Conservation (phyloP, 2,329 filamentous ascomycete species). For the Stagonosporopsis vannaccii region DNA sequence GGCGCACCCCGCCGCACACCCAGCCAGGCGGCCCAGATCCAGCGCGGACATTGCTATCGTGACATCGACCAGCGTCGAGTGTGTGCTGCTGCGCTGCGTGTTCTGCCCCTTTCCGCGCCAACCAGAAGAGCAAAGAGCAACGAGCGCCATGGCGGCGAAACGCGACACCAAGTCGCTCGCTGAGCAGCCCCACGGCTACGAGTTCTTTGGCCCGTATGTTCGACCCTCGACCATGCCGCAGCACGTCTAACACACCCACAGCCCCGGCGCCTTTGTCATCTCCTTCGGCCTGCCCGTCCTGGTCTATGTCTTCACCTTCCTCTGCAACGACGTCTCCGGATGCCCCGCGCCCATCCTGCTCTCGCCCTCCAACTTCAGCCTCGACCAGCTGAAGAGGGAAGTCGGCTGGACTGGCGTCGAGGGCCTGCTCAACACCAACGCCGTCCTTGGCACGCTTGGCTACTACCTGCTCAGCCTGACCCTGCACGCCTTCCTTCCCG, state of each 20-base stretch:
- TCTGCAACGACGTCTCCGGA: constrained; percentile 91
- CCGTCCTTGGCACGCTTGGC: constrained; percentile 72
- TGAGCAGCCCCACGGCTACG: constrained; percentile 49
- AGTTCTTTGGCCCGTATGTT: constrained; percentile 52
- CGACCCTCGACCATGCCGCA: background rate
- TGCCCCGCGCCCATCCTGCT: constrained; percentile 87
- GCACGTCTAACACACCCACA: constrained; percentile 47
- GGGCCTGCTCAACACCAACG: constrained; percentile 74
- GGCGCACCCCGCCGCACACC: background rate
- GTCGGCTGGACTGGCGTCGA: constrained; percentile 82
- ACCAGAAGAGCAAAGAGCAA: no score
- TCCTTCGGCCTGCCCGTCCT: constrained; percentile 81
- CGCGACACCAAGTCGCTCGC: constrained; percentile 29
- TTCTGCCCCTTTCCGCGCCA: background rate
- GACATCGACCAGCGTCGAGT: background rate
- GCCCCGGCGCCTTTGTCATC: constrained; percentile 77
- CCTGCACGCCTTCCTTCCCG: constrained; percentile 80
- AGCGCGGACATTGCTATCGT: background rate
- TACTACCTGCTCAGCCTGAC: constrained; percentile 81
- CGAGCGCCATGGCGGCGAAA: constrained; percentile 44
- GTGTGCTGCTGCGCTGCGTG: background rate
- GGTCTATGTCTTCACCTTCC: constrained; percentile 80
- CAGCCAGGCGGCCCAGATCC: no score
- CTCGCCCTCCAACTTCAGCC: constrained; percentile 72
- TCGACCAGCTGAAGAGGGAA: constrained; percentile 77